Percentiles rank a stretch among this genome's conserved stretches.
These are phyloP conservation scores for Forsythia suspensa DNA, from an alignment of 257 asterid genomes.

Conservation along the genomic window DNA sequence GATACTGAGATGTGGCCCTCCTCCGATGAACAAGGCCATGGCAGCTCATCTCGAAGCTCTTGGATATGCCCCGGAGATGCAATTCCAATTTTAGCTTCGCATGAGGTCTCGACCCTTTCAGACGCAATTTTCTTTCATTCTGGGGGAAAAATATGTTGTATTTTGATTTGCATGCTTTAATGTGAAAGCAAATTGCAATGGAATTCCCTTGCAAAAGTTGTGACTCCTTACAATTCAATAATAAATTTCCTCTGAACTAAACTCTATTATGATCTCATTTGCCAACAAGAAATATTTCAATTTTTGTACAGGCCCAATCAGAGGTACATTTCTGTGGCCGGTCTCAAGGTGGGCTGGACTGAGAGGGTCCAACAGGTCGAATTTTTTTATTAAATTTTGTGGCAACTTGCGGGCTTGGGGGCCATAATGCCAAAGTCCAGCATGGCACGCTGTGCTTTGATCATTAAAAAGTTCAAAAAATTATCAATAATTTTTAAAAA, in stretches of 20 bases:
- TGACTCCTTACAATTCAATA: not conserved
- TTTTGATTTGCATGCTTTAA: slow-evolving; percentile 13
- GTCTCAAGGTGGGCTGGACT: no score
- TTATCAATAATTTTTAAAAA: no score
- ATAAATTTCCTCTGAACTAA: not conserved
- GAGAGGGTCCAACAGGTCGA: not conserved
- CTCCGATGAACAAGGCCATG: slow-evolving; percentile 98
- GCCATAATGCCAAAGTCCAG: no score
- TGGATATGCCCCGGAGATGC: slow-evolving; percentile 75
- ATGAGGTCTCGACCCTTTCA: not conserved
- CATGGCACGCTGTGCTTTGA: no score
- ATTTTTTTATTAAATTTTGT: no score
- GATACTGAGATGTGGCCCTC: slow-evolving; percentile 94
- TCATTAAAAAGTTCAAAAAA: no score
- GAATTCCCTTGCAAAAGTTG: not conserved
- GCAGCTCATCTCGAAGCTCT: slow-evolving; percentile 89
- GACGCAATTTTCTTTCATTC: slow-evolving; percentile 10
- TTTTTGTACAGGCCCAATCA: not conserved
- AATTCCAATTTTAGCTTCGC: slow-evolving; percentile 65
- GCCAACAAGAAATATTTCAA: not conserved
- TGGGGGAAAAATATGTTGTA: not conserved
- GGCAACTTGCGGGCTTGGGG: no score
- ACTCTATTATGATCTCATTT: not conserved
- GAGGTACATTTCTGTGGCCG: no score
- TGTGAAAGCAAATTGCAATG: not conserved